A percentile compares a stretch with the other conserved stretches of the same genome.
These are phyloP conservation scores for Fusarium austroafricanum DNA, from an alignment of 2,329 filamentous ascomycete genomes.

Conservation along the genomic window DNA sequence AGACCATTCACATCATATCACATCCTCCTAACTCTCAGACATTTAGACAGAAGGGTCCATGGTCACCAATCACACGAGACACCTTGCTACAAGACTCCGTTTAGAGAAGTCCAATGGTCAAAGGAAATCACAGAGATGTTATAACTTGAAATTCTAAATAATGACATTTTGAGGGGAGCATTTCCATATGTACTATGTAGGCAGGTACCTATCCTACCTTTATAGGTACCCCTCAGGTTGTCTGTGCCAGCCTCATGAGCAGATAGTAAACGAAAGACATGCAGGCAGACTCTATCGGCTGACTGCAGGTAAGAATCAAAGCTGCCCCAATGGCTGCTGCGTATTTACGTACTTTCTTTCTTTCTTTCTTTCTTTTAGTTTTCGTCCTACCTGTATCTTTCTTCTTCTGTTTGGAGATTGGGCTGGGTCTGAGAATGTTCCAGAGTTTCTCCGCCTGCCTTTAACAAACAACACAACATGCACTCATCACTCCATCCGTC, in stretches of 20 bases:
- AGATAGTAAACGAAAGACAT: neutral
- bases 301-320: slow-evolving; percentile 7
- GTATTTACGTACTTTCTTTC: neutral
- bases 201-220: too few species aligned
- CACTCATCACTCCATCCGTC: neutral
- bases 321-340: neutral
- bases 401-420: neutral
- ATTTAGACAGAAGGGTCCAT: neutral
- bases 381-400: slow-evolving; percentile 13
- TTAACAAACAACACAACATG: slow-evolving; percentile 15
- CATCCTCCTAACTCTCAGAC: neutral
- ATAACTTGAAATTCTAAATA: too few species aligned
- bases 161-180: too few species aligned
- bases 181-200: too few species aligned
- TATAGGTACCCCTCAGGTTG: too few species aligned
- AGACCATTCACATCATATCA: slow-evolving; percentile 1
- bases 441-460: neutral
- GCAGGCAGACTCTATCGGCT: slow-evolving; percentile 20
- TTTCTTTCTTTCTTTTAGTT: too few species aligned
- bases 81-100: too few species aligned
- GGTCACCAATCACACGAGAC: neutral
- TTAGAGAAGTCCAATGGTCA: too few species aligned
- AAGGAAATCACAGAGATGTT: too few species aligned
- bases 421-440: neutral
- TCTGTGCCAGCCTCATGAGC: too few species aligned